Conservation (phyloP, 2,329 filamentous ascomycete species). For the Diaporthe sp. region DNA sequence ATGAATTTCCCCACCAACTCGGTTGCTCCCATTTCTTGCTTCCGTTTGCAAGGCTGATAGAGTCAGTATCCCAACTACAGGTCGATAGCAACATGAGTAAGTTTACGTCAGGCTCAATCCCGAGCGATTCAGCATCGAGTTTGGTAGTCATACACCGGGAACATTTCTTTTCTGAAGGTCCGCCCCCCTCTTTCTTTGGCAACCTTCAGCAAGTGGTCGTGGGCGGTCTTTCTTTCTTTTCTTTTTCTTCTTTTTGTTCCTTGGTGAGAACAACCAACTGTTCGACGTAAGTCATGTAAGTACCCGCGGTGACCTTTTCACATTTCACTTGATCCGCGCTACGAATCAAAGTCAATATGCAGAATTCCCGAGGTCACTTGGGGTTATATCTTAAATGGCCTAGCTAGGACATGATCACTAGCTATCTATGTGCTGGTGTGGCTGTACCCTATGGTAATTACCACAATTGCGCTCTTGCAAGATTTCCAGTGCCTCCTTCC, state of each 20-base stretch:
- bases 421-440: no score
- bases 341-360: no score
- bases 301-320: not conserved
- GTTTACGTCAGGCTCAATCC: not conserved
- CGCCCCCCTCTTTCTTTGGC: not conserved
- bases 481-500: conserved; percentile 25
- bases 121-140: not conserved
- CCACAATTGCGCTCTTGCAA: not conserved
- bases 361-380: no score
- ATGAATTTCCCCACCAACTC: not conserved
- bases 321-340: not conserved
- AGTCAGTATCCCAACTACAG: not conserved
- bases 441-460: no score
- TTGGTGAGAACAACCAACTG: not conserved
- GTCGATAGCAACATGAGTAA: not conserved
- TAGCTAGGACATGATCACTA: no score
- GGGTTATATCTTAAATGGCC: no score
- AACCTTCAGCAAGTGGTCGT: not conserved
- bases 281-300: not conserved
- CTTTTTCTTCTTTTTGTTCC: not conserved
- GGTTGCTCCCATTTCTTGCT: not conserved
- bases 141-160: not conserved
- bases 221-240: no score
- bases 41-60: not conserved
- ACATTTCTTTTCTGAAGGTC: not conserved